These are phyloP conservation scores for Linum usitatissimum DNA, from an alignment of 345 rosid species.

Conservation along the genomic window DNA sequence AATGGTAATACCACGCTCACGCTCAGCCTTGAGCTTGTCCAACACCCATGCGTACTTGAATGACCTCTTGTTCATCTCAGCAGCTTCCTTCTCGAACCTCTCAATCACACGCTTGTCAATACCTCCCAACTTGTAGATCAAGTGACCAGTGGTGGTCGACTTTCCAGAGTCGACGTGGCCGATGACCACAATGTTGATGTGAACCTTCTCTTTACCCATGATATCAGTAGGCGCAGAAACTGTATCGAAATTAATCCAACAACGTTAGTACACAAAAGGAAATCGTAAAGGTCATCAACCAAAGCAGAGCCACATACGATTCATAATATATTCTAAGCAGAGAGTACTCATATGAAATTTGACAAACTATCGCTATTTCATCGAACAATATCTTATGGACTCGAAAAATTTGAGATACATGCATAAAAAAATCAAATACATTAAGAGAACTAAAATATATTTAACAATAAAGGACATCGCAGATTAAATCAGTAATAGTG, in stretches of 20 bases:
- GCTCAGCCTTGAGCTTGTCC: constrained; percentile 7
- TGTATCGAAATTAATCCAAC: not conserved
- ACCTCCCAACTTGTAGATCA: constrained; percentile 7
- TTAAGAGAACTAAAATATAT: too few relatives aligned
- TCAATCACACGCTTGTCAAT: constrained; percentile 7
- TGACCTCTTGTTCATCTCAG: constrained; percentile 6
- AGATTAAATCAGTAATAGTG: not conserved
- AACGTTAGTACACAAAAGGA: too few relatives aligned
- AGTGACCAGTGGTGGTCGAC: constrained; percentile 6
- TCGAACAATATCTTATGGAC: too few relatives aligned
- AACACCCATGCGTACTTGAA: constrained; percentile 5
- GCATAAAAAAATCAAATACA: not conserved
- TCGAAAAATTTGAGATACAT: not conserved
- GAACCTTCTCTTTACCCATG: constrained; percentile 21
- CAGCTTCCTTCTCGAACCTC: constrained; percentile 6
- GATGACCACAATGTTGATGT: constrained; percentile 20
- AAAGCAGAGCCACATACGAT: too few relatives aligned
- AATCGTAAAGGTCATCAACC: too few relatives aligned
- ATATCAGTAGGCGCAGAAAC: constrained; percentile 6
- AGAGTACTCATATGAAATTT: not conserved
- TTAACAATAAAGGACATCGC: too few relatives aligned
- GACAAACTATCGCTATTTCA: not conserved
- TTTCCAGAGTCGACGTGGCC: constrained; percentile 16
- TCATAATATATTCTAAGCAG: too few relatives aligned
- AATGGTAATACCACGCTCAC: constrained; percentile 7